Evolutionary conservation across 495 filamentous ascomycete species (phyloP).

Genomic region (Aspergillus leporis): DNA sequence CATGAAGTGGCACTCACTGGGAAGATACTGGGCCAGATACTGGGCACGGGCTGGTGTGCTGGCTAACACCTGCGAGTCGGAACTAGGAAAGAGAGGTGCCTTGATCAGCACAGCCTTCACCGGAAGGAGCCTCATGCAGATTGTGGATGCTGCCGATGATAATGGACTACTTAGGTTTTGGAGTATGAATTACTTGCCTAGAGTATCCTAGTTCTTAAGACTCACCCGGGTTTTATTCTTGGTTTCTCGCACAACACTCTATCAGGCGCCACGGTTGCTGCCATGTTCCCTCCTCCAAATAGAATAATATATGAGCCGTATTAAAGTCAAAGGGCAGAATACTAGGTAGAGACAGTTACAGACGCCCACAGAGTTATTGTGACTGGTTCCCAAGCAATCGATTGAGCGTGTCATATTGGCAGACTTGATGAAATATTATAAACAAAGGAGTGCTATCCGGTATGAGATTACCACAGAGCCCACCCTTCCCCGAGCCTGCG

Average conservation of each 20-base stretch:
- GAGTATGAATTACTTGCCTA: no score
- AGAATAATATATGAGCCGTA: no score
- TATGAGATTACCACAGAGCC: no score
- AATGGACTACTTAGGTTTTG: neutral
- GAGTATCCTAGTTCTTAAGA: neutral
- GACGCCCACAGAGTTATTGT: no score
- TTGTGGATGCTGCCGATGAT: slow-evolving; percentile 7
- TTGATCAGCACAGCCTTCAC: neutral
- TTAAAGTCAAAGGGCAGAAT: no score
- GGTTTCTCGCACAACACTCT: neutral
- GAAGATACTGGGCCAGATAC: no score
- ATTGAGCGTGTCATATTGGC: no score
- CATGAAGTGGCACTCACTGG: neutral
- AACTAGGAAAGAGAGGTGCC: neutral
- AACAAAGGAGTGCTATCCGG: no score
- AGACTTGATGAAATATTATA: no score
- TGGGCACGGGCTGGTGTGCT: neutral
- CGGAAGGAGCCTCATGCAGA: neutral
- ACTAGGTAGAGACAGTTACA: no score
- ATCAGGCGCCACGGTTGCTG: neutral
- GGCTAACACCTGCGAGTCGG: neutral
- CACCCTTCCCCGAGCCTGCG: no score
- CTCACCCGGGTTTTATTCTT: neutral
- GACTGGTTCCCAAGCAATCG: no score
- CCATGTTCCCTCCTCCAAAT: slow-evolving; percentile 2